These are phyloP conservation scores for Botryotinia narcissicola DNA, from an alignment of 2,329 filamentous ascomycete species.

Conservation along the genomic window DNA sequence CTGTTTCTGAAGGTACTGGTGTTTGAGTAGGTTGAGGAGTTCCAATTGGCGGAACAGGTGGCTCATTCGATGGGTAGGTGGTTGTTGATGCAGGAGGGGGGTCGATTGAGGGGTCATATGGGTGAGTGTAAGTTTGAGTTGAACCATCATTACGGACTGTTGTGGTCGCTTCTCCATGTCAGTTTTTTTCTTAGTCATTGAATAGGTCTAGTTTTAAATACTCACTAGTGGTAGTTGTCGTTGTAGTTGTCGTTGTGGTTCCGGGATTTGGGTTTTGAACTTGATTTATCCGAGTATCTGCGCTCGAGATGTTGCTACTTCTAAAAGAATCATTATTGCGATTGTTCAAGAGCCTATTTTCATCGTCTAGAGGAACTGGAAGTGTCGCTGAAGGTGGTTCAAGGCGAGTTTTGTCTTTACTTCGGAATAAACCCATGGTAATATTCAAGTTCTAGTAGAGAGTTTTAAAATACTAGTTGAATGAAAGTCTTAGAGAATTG, in stretches of 20 bases:
- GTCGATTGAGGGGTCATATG: constrained; percentile 18
- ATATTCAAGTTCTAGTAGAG: not conserved
- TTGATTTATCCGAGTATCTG: constrained; percentile 19
- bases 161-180: constrained; percentile 16
- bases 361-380: not conserved
- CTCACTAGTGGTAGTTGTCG: constrained; percentile 18
- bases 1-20: not conserved
- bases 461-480: not conserved
- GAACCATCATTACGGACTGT: constrained; percentile 18
- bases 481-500: not conserved
- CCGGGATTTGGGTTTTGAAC: not conserved
- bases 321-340: constrained; percentile 16
- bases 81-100: constrained; percentile 15
- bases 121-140: constrained; percentile 13
- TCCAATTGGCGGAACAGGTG: not conserved
- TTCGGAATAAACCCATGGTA: constrained; percentile 21
- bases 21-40: not conserved
- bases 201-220: not conserved
- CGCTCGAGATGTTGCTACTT: constrained; percentile 21
- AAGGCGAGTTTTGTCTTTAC: constrained; percentile 12
- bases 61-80: constrained; percentile 12
- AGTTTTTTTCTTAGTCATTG: not conserved
- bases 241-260: constrained; percentile 15
- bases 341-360: not conserved
- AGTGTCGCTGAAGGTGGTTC: not conserved